Evolutionary conservation across 768 basidiomycete species (phyloP).

Genomic region (Suillus decipiens): DNA sequence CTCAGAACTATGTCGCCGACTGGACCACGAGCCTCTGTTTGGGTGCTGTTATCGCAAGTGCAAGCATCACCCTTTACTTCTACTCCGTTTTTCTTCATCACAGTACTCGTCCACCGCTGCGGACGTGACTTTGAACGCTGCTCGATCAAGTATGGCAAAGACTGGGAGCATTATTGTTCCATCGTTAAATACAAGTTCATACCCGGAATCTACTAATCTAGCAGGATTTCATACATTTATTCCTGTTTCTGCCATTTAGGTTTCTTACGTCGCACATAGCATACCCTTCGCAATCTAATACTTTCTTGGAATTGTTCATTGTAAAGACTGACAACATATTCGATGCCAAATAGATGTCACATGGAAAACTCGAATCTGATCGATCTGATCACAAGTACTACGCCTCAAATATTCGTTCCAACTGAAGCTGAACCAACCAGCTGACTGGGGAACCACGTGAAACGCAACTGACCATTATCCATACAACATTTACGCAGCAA

Average conservation of each 20-base stretch:
- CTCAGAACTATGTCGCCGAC: conserved; percentile 91
- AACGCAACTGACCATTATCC: too few species aligned
- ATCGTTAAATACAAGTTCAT: conserved; percentile 92
- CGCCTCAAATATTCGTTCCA: too few species aligned
- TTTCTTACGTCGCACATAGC: neutral
- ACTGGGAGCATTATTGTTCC: conserved; percentile 89
- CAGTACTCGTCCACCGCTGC: conserved; percentile 88
- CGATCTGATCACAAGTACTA: neutral
- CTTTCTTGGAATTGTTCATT: neutral
- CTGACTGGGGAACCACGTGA: too few species aligned
- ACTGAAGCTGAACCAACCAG: too few species aligned
- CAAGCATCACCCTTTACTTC: conserved; percentile 90
- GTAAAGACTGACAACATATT: neutral
- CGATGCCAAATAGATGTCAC: neutral
- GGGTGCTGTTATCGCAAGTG: conserved; percentile 76
- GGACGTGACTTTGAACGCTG: conserved; percentile 96
- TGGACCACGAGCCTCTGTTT: conserved; percentile 85
- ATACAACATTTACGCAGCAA: too few species aligned
- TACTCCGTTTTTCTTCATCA: conserved; percentile 97
- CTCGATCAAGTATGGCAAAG: conserved; percentile 89
- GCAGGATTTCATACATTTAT: conserved; percentile 12
- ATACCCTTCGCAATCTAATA: neutral
- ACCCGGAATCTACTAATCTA: conserved; percentile 73
- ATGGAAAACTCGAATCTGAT: neutral
- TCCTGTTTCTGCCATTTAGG: neutral